Base-by-base conservation (phyloP, 179 eudicot species). In the Dionaea muscipula region DNA sequence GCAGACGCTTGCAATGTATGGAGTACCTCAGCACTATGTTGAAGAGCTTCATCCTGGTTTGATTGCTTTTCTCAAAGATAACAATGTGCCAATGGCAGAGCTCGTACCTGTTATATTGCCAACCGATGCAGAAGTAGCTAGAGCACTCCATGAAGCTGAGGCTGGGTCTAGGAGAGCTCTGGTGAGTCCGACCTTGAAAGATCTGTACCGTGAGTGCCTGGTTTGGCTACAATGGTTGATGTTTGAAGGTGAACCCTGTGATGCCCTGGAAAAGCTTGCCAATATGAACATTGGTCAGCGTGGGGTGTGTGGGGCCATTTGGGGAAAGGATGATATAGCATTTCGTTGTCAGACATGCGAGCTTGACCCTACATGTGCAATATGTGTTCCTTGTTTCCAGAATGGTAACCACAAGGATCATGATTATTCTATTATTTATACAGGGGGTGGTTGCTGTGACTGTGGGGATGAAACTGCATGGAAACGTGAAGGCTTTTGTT, bases 401-500 rank as follows among this genome's bases (percentile, higher is more conserved):
- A 79, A 93, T 75, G 99, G 99, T 18, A 68, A 82, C 63, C 99
- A 93, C 72, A 65, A 76, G 70, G 83, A 81, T 55, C 99, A 93
- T 62, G 99, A 93, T 65, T 88, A 84, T 72, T 88, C 96, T 6
- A 80, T 88, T 49, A 93, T 82, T 33, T 93, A 88, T 56, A 84
- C 99, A 2, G 89, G 89, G 59, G 93, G 96, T 45, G 99, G 99
- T 57, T 93, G 99, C 68, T 93, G 99, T 59, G 99, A 93, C 57
- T 93, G 99, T 72, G 99, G 99, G 58, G 99, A 93, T 68, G 84
- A 79, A 72, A 93, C 93, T 61, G 99, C 99, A 63, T 93, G 99
- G 99, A 88, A 81, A 71, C 93, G 81, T 11, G 85, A 83, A 55
- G 99, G 99, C 26, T 93, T 93, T 70, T 93, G 99, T 73, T 82